phyloP scores from a whole-genome alignment of 495 filamentous ascomycete genomes.

The Xylaria castorea region DNA sequence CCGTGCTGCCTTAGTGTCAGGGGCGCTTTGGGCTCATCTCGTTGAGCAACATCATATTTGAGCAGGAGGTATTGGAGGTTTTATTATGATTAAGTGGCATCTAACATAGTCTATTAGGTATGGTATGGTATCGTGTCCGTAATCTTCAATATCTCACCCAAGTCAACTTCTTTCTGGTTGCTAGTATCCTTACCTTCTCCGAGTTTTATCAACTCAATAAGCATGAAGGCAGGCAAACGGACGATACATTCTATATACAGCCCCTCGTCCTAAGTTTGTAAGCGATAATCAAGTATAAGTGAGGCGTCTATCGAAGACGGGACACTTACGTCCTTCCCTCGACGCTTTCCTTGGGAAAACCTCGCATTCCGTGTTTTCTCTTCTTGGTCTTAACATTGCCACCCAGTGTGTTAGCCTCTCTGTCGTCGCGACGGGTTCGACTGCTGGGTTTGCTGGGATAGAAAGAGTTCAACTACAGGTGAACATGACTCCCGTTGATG shows the following conservation, averaged over 20 bases:
- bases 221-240: not conserved
- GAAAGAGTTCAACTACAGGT: not conserved
- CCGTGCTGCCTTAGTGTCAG: not conserved
- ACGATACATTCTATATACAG: not conserved
- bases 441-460: not conserved
- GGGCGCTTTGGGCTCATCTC: not conserved
- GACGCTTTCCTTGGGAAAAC: not conserved
- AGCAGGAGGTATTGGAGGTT: not conserved
- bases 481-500: not conserved
- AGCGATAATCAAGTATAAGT: constrained; percentile 8
- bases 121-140: constrained; percentile 1
- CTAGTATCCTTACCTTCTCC: not conserved
- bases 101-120: not conserved
- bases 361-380: not conserved
- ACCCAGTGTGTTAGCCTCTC: not conserved
- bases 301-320: not conserved
- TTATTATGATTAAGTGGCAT: not conserved
- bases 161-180: not conserved
- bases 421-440: not conserved
- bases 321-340: constrained; percentile 10
- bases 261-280: constrained; percentile 1
- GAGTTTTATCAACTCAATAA: not conserved
- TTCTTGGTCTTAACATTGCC: not conserved
- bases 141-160: not conserved
- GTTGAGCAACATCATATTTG: not conserved